These are phyloP conservation scores for Luffa acutangula DNA, from an alignment of 306 rosid species.

Conservation along the genomic window DNA sequence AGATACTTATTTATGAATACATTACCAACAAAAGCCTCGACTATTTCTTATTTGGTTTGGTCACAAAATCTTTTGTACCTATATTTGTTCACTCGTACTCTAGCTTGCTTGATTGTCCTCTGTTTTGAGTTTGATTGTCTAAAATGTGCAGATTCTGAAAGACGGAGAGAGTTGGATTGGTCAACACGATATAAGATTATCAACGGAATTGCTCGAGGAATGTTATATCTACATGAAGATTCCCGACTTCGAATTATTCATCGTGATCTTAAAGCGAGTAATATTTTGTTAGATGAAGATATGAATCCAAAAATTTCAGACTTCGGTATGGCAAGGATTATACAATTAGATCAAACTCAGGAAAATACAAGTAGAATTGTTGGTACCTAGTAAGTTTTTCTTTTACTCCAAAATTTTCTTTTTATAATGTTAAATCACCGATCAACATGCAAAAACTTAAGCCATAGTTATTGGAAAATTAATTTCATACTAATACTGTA, in stretches of 20 bases:
- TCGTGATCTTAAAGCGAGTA: constrained; percentile 27
- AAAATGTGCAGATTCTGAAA: constrained; percentile 16
- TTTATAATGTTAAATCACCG: no score
- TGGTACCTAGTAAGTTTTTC: constrained; percentile 21
- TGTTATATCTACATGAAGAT: constrained; percentile 28
- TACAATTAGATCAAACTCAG: constrained; percentile 23
- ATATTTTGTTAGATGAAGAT: constrained; percentile 26
- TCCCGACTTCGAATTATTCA: constrained; percentile 22
- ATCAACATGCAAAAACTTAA: no score
- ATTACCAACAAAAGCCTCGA: constrained; percentile 56
- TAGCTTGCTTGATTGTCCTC: neutral
- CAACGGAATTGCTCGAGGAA: constrained; percentile 19
- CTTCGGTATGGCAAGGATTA: constrained; percentile 30
- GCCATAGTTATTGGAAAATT: no score
- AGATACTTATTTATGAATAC: constrained; percentile 50
- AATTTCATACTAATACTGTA: no score
- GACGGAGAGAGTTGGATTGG: constrained; percentile 24
- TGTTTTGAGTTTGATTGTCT: neutral
- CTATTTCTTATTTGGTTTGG: constrained; percentile 43
- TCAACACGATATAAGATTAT: constrained; percentile 19
- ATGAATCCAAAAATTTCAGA: constrained; percentile 34
- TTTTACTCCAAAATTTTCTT: neutral
- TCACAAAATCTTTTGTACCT: neutral
- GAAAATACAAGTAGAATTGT: constrained; percentile 26
- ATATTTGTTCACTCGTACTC: neutral